These are phyloP conservation scores for Alternaria rosae DNA, from an alignment of 2,329 filamentous ascomycete species.

Conservation along the genomic window DNA sequence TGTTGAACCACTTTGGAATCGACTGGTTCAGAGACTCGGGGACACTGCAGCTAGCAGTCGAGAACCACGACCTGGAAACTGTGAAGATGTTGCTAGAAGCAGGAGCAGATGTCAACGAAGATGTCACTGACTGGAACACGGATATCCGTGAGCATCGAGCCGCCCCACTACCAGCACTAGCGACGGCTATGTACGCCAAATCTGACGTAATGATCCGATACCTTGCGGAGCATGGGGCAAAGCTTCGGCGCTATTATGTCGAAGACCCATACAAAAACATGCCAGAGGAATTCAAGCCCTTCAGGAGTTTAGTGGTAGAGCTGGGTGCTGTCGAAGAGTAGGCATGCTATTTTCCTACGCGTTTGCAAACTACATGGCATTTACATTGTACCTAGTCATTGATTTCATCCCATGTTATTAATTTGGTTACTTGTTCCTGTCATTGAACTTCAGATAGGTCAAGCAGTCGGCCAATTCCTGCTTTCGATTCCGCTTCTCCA, in stretches of 20 bases:
- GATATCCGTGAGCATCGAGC: conserved; percentile 13
- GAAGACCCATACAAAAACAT: neutral
- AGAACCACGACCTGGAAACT: conserved; percentile 12
- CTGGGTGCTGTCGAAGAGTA: conserved; percentile 12
- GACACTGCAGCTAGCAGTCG: conserved; percentile 9
- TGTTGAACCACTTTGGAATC: conserved; percentile 8
- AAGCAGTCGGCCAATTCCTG: neutral
- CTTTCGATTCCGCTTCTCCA: neutral
- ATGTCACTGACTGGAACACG: conserved; percentile 3
- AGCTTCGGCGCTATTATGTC: conserved; percentile 4
- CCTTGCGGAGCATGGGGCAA: conserved; percentile 11
- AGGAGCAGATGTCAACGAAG: conserved; percentile 11
- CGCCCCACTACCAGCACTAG: conserved; percentile 8
- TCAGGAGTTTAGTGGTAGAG: conserved; percentile 1
- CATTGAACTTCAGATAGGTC: neutral
- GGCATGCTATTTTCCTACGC: neutral
- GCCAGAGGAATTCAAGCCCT: conserved; percentile 3
- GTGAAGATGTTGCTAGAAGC: conserved; percentile 13
- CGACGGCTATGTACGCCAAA: conserved; percentile 12
- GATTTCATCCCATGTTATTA: neutral
- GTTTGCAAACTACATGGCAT: neutral
- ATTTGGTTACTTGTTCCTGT: neutral
- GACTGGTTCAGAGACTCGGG: conserved; percentile 12
- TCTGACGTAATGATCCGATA: conserved; percentile 17
- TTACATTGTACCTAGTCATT: neutral